Evolutionary conservation across 106 monocot genomes (phyloP).

Genomic region (Acorus calamus): DNA sequence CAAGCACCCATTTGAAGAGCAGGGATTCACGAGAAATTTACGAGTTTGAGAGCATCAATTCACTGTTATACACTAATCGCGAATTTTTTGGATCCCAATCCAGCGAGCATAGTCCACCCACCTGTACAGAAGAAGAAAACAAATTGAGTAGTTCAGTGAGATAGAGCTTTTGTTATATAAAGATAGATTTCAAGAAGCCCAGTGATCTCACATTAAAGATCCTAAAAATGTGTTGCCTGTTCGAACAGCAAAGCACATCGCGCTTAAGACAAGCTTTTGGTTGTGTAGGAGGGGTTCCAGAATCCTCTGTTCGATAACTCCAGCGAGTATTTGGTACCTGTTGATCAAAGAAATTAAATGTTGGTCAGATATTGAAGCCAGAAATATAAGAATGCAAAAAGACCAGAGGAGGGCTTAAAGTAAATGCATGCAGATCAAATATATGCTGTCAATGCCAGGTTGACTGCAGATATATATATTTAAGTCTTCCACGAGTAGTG

Average conservation of each 20-base stretch:
- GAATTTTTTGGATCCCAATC: conserved; percentile 26
- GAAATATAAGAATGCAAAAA: too few species aligned
- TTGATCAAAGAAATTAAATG: neutral
- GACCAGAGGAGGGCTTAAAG: too few species aligned
- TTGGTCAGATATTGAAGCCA: too few species aligned
- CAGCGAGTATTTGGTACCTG: conserved; percentile 34
- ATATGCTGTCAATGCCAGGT: too few species aligned
- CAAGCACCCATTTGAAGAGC: too few species aligned
- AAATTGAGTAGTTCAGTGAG: neutral
- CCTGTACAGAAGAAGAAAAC: conserved; percentile 12
- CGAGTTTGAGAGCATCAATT: too few species aligned
- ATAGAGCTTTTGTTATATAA: neutral
- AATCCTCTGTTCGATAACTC: conserved; percentile 28
- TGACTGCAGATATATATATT: too few species aligned
- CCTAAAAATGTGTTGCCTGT: conserved; percentile 36
- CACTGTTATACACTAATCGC: conserved; percentile 3
- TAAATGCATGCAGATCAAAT: too few species aligned
- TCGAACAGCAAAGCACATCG: conserved; percentile 23
- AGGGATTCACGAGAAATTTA: too few species aligned
- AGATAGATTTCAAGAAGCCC: neutral
- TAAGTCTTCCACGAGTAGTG: too few species aligned
- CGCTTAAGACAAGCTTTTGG: conserved; percentile 26
- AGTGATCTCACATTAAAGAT: conserved; percentile 20
- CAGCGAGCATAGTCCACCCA: conserved; percentile 40
- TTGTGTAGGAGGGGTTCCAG: conserved; percentile 29